A percentile compares a stretch with the other conserved stretches of the same genome.
phyloP scores from a whole-genome alignment of 305 asterid genomes.

The Lippia alba region DNA sequence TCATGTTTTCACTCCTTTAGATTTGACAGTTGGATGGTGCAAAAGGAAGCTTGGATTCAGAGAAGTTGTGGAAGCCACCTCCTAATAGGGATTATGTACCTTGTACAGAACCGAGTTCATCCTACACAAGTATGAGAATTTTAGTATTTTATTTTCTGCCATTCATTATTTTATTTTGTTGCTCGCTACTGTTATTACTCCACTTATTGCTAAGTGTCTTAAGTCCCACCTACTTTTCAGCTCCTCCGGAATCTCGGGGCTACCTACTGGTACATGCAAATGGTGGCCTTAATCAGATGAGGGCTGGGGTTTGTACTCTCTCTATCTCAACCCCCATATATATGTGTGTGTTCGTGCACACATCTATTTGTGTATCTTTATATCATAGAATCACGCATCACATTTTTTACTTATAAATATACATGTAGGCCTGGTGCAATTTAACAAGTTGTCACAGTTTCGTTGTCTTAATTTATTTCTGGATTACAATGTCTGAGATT shows the following conservation, averaged over 20 bases:
- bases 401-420: not conserved
- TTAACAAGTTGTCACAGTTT: conserved; percentile 3
- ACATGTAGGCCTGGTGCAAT: not conserved
- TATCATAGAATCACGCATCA: not conserved
- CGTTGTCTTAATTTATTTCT: not conserved
- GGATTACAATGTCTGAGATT: not conserved
- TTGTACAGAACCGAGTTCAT: conserved; percentile 67
- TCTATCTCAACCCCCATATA: too few species aligned
- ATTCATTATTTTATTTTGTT: not conserved
- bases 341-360: too few species aligned
- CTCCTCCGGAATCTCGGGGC: conserved; percentile 77
- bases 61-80: conserved; percentile 89
- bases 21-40: conserved; percentile 83
- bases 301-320: conserved; percentile 77
- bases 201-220: conserved; percentile 36
- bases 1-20: conserved; percentile 84
- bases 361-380: not conserved
- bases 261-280: conserved; percentile 89
- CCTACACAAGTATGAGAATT: conserved; percentile 61
- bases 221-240: conserved; percentile 51
- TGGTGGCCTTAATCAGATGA: conserved; percentile 99
- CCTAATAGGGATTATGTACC: conserved; percentile 82
- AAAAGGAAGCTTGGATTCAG: conserved; percentile 45
- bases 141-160: not conserved
- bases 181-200: conserved; percentile 20